phyloP scores from a whole-genome alignment of 768 basidiomycete genomes.

The Boletus vinaceobasis region DNA sequence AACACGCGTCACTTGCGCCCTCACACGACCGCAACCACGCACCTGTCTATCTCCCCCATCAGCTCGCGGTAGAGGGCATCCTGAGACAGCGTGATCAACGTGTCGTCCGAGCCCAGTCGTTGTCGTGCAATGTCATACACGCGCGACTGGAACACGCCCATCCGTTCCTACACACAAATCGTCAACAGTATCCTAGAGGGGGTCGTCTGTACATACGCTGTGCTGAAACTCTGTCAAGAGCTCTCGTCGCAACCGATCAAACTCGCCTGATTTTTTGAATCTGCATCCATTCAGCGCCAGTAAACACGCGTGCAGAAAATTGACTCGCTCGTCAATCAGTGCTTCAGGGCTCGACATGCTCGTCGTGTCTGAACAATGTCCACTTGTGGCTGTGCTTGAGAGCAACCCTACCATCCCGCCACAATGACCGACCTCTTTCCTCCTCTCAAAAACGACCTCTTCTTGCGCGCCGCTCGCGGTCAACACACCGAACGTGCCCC shows the following conservation, averaged over 20 bases:
- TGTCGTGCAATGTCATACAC: slow-evolving; percentile 61
- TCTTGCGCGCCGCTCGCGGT: slow-evolving; percentile 87
- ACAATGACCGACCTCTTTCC: slow-evolving; percentile 43
- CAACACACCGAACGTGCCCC: slow-evolving; percentile 88
- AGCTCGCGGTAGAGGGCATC: slow-evolving; percentile 59
- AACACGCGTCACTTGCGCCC: too few species aligned
- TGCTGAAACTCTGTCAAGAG: slow-evolving; percentile 58
- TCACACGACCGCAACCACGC: neutral
- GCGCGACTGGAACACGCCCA: slow-evolving; percentile 50
- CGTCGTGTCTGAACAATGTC: slow-evolving; percentile 27
- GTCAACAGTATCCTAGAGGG: neutral
- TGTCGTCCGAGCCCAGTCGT: slow-evolving; percentile 51
- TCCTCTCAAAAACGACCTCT: slow-evolving; percentile 78
- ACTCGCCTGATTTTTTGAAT: slow-evolving; percentile 79
- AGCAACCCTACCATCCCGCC: too few species aligned
- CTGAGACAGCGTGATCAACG: slow-evolving; percentile 48
- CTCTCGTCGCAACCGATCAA: slow-evolving; percentile 67
- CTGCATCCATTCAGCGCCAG: slow-evolving; percentile 33
- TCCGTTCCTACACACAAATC: slow-evolving; percentile 41
- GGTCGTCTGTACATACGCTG: slow-evolving; percentile 44
- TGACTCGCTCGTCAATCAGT: slow-evolving; percentile 60
- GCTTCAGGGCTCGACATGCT: slow-evolving; percentile 55
- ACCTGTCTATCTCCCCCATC: slow-evolving; percentile 73
- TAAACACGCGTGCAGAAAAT: neutral
- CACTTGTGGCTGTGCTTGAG: slow-evolving; percentile 15